Conservation (phyloP, 139 green algal species). For the Zygnema cylindricum region DNA sequence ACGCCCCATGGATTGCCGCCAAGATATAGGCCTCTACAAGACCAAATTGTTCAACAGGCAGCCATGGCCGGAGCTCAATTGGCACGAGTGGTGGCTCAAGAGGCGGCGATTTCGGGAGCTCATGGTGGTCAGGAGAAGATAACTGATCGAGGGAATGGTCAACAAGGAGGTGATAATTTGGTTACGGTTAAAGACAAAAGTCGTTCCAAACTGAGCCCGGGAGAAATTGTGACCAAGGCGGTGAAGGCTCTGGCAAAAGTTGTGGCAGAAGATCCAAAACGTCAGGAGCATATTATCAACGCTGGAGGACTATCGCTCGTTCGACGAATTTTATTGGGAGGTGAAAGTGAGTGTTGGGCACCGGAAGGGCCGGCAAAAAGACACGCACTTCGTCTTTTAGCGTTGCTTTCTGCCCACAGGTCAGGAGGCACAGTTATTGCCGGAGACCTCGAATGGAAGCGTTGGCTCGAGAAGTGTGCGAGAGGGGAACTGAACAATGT, state of each 20-base stretch:
- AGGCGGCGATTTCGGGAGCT: not conserved
- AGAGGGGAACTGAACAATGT: not conserved
- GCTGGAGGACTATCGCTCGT: not conserved
- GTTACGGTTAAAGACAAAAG: not conserved
- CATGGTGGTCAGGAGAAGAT: not conserved
- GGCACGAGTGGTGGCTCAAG: not conserved
- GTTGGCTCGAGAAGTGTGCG: conserved; percentile 28
- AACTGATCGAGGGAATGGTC: not conserved
- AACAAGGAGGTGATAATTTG: not conserved
- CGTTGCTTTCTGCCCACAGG: conserved; percentile 31
- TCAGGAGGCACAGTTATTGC: not conserved
- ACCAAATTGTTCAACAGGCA: conserved; percentile 7
- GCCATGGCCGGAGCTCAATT: not conserved
- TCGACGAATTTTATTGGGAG: not conserved
- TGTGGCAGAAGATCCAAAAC: not conserved
- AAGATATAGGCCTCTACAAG: not conserved
- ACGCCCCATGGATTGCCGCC: not conserved
- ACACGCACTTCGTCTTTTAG: conserved; percentile 35
- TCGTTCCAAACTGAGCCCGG: not conserved
- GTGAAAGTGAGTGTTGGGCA: not conserved
- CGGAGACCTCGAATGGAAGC: not conserved
- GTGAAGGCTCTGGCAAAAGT: conserved; percentile 10
- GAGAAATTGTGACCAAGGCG: not conserved
- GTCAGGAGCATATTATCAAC: not conserved
- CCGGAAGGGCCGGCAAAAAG: conserved; percentile 7